Conservation (phyloP, 2,329 filamentous ascomycete genomes). For the Fusarium lyarnte region DNA sequence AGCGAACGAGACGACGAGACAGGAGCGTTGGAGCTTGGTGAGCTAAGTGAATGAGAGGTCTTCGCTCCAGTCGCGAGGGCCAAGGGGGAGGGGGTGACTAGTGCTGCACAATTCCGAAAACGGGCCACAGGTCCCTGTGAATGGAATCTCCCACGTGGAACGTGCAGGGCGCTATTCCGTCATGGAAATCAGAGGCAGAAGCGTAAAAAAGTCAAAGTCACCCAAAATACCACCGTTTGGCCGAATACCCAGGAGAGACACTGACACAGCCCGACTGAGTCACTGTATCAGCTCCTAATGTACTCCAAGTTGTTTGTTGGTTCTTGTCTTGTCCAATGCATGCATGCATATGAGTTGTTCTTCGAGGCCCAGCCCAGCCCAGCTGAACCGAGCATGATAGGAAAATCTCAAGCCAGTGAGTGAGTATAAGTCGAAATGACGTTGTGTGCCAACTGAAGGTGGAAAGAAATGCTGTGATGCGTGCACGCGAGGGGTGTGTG, state of each 20-base stretch:
- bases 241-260: conserved; percentile 21
- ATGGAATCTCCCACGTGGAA: conserved; percentile 46
- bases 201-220: conserved; percentile 35
- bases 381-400: not conserved
- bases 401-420: conserved; percentile 22
- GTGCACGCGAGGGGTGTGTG: conserved; percentile 32
- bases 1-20: conserved; percentile 15
- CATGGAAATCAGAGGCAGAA: conserved; percentile 27
- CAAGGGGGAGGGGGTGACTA: conserved; percentile 29
- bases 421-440: conserved; percentile 23
- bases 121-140: conserved; percentile 28
- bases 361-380: conserved; percentile 26
- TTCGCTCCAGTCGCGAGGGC: not conserved
- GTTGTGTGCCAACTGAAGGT: conserved; percentile 9
- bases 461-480: conserved; percentile 10
- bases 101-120: conserved; percentile 44
- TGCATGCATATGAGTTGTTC: conserved; percentile 9
- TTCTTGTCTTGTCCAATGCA: not conserved
- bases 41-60: conserved; percentile 1
- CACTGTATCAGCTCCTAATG: not conserved
- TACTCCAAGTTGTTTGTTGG: not conserved
- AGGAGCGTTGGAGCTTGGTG: conserved; percentile 10
- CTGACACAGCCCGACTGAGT: conserved; percentile 19
- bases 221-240: conserved; percentile 36
- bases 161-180: conserved; percentile 44